phyloP scores from a whole-genome alignment of 345 rosid species.

The Murraya koenigii region DNA sequence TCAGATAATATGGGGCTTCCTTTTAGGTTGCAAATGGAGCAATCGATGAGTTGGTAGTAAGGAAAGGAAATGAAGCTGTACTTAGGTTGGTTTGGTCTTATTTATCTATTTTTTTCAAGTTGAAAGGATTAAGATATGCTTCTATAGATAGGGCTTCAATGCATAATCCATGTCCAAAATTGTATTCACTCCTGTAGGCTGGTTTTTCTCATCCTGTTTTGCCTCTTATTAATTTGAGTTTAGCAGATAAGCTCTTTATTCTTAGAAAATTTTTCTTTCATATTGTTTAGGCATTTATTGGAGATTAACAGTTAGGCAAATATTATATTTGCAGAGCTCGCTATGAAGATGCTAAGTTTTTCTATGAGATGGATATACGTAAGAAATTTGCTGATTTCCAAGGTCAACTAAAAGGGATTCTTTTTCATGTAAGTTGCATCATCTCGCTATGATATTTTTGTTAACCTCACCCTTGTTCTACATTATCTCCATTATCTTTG shows the following conservation, averaged over 20 bases:
- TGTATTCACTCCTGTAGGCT: neutral
- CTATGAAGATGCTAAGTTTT: slow-evolving; percentile 95
- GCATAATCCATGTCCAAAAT: neutral
- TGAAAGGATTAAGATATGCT: neutral
- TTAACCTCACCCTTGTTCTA: neutral
- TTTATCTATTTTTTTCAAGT: neutral
- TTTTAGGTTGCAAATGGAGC: slow-evolving; percentile 95
- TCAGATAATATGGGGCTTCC: slow-evolving; percentile 19
- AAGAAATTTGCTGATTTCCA: slow-evolving; percentile 69
- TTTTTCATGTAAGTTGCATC: slow-evolving; percentile 79
- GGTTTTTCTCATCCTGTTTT: slow-evolving; percentile 7
- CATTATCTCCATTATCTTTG: neutral
- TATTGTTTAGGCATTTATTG: slow-evolving; percentile 11
- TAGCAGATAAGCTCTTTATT: neutral
- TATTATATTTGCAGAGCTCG: slow-evolving; percentile 71
- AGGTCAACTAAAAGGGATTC: slow-evolving; percentile 77
- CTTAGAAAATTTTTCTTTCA: neutral
- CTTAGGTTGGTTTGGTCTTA: slow-evolving; percentile 60
- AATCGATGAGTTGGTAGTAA: slow-evolving; percentile 67
- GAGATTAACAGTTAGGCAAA: slow-evolving; percentile 9
- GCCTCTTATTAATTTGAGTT: neutral
- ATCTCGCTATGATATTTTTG: neutral
- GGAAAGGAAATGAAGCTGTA: slow-evolving; percentile 97
- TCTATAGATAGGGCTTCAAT: neutral
- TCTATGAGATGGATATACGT: slow-evolving; percentile 79